Conservation (phyloP, 192 early-diverging fungal species). For the Coemansia furcata region DNA sequence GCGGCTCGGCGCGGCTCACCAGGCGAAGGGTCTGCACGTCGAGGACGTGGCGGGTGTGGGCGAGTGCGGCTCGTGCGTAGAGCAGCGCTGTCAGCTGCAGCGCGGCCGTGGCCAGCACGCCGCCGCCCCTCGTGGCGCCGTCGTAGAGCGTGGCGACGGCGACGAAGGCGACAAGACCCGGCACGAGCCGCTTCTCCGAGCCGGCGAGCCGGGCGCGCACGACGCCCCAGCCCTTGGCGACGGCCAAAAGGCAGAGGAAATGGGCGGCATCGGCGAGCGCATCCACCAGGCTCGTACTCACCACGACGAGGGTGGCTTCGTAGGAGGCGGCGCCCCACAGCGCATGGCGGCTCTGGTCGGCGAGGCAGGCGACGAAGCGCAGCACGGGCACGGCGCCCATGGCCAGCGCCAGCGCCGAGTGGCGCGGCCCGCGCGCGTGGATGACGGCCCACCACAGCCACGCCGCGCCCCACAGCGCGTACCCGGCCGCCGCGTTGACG, state of each 20-base stretch:
- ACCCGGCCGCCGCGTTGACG: constrained; percentile 28
- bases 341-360: constrained; percentile 38
- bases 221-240: constrained; percentile 49
- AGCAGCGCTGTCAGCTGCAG: constrained; percentile 21
- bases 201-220: constrained; percentile 40
- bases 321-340: constrained; percentile 40
- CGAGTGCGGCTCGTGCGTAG: constrained; percentile 32
- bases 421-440: background rate
- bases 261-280: constrained; percentile 43
- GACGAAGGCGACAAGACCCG: constrained; percentile 34
- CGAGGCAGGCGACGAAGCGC: constrained; percentile 39
- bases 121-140: constrained; percentile 43
- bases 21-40: constrained; percentile 35
- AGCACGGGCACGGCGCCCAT: constrained; percentile 31
- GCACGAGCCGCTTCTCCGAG: constrained; percentile 39
- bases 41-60: constrained; percentile 34
- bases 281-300: constrained; percentile 45
- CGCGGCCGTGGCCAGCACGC: constrained; percentile 35
- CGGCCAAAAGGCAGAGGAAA: constrained; percentile 25
- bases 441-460: constrained; percentile 14
- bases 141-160: constrained; percentile 40
- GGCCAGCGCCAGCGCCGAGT: constrained; percentile 16
- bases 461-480: constrained; percentile 34
- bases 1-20: constrained; percentile 37
- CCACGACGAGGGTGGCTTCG: constrained; percentile 39